phyloP scores from a whole-genome alignment of 129 eudicot genomes.

The Logfia minima region DNA sequence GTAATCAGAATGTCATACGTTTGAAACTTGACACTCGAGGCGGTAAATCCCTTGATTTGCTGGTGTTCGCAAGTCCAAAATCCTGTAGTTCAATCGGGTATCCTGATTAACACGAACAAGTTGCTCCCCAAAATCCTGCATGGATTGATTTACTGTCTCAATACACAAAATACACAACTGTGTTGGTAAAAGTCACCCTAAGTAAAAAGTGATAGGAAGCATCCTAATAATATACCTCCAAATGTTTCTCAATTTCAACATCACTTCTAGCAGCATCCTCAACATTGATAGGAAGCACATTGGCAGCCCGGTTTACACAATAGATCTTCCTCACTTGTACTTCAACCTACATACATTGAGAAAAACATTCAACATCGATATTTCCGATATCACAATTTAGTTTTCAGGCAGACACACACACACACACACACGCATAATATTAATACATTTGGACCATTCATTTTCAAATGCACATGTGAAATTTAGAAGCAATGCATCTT shows the following conservation, averaged over 20 bases:
- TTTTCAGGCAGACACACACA: background rate
- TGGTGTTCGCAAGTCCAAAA: conserved; percentile 81
- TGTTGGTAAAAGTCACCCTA: background rate
- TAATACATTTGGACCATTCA: background rate
- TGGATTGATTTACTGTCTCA: background rate
- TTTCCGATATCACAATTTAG: background rate
- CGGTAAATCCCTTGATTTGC: conserved; percentile 90
- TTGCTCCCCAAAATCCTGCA: conserved; percentile 67
- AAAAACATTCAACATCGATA: background rate
- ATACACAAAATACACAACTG: background rate
- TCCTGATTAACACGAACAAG: conserved; percentile 90
- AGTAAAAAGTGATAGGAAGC: background rate
- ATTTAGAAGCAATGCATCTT: too few species aligned
- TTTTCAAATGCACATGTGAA: too few species aligned
- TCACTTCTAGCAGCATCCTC: conserved; percentile 97
- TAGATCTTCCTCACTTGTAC: conserved; percentile 71
- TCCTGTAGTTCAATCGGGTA: conserved; percentile 74
- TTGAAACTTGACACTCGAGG: conserved; percentile 59
- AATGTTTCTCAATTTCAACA: conserved; percentile 59
- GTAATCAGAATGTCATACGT: conserved; percentile 35
- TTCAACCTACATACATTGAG: conserved; percentile 57
- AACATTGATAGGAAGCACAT: conserved; percentile 68
- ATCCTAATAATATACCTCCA: conserved; percentile 41
- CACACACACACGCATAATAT: too few species aligned
- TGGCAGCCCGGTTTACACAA: conserved; percentile 58